Conservation (phyloP, 371 early-diverging fungal genomes). For the Synchytrium microbalum region DNA sequence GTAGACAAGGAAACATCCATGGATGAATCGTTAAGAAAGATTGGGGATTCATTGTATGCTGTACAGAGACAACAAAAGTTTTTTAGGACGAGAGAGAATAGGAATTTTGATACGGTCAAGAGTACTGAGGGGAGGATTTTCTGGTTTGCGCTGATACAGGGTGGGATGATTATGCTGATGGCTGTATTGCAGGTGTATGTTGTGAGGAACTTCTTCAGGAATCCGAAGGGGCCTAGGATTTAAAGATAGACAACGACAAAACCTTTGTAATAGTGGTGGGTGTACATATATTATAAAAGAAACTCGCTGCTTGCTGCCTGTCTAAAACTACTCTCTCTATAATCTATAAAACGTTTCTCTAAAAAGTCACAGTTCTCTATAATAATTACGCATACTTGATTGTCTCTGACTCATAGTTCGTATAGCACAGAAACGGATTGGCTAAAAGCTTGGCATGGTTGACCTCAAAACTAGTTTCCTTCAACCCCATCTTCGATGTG, state of each 20-base stretch:
- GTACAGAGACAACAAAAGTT: constrained; percentile 72
- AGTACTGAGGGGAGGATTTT: constrained; percentile 76
- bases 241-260: background rate
- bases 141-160: constrained; percentile 77
- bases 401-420: background rate
- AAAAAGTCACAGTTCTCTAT: no score
- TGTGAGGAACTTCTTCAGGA: constrained; percentile 39
- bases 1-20: constrained; percentile 8
- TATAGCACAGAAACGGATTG: background rate
- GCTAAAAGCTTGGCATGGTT: background rate
- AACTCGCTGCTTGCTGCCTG: background rate
- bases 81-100: constrained; percentile 77
- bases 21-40: constrained; percentile 5
- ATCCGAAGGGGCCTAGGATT: constrained; percentile 12
- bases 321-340: no score
- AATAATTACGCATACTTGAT: no score
- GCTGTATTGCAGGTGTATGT: constrained; percentile 80
- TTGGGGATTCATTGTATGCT: constrained; percentile 24
- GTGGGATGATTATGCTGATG: constrained; percentile 65
- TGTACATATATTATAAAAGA: background rate
- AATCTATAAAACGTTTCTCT: no score
- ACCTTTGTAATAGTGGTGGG: background rate
- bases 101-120: constrained; percentile 77
- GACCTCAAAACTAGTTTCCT: background rate
- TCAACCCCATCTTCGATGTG: background rate